Evolutionary conservation across 2,329 filamentous ascomycete species (phyloP).

Genomic region (Neofusicoccum umdonicola): DNA sequence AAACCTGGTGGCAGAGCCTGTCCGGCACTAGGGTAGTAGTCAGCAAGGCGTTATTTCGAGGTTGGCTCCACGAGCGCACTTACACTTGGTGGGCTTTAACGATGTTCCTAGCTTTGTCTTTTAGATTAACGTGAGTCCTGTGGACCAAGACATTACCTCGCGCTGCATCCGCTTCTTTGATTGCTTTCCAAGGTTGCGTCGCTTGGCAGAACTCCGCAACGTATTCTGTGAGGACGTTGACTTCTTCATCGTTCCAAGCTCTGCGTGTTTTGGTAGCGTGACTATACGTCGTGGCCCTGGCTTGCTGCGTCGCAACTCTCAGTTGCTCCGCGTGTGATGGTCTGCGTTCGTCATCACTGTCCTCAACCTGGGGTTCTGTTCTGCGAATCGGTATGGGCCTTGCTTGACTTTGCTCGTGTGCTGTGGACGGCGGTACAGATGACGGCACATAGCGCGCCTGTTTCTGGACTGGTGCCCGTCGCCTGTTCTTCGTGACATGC

Average conservation of each 20-base stretch:
- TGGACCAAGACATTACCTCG: slow-evolving; percentile 23
- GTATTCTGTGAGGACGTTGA: not conserved
- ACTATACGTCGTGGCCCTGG: not conserved
- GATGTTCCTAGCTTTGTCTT: slow-evolving; percentile 45
- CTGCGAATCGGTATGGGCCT: not conserved
- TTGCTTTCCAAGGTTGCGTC: not conserved
- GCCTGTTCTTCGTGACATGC: slow-evolving; percentile 30
- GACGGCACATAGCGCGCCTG: slow-evolving; percentile 12
- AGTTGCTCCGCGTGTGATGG: not conserved
- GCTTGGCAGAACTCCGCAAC: not conserved
- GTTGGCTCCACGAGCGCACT: slow-evolving; percentile 13
- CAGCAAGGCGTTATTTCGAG: not conserved
- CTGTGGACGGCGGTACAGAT: not conserved
- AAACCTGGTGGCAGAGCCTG: not conserved
- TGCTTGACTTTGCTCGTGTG: not conserved
- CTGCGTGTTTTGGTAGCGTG: slow-evolving; percentile 15
- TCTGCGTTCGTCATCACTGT: not conserved
- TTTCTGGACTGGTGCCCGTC: slow-evolving; percentile 27
- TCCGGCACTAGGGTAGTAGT: not conserved
- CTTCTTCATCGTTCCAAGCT: slow-evolving; percentile 8
- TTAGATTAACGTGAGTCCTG: slow-evolving; percentile 53
- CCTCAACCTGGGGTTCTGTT: not conserved
- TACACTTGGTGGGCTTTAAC: slow-evolving; percentile 41
- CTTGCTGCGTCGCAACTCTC: not conserved
- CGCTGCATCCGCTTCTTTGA: not conserved